These are phyloP conservation scores for Straminergon stramineum DNA, from an alignment of 225 moss, liverwort and hornwort species.

Conservation along the genomic window DNA sequence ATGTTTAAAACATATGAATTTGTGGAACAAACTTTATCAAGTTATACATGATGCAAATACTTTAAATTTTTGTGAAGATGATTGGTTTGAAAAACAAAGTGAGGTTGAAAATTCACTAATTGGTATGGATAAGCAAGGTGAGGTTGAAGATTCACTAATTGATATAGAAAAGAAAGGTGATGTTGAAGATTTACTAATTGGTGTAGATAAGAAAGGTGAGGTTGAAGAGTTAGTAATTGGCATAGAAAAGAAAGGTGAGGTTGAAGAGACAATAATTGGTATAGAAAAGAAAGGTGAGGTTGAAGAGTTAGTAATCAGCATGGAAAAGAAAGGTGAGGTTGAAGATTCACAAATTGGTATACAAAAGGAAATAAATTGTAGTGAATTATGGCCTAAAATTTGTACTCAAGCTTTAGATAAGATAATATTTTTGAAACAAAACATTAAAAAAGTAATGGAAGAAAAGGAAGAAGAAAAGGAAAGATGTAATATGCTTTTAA, in stretches of 20 bases:
- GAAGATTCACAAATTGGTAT: neutral
- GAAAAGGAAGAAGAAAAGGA: neutral
- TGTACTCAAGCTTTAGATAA: neutral
- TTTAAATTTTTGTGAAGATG: neutral
- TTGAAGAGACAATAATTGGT: neutral
- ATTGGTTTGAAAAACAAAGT: neutral
- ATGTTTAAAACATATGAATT: neutral
- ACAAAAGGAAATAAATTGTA: neutral
- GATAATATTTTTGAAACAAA: neutral
- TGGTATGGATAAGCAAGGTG: no score
- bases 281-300: neutral
- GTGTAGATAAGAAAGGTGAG: neutral
- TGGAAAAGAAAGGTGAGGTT: neutral
- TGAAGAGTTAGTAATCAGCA: neutral
- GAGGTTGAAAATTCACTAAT: neutral
- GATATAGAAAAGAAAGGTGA: neutral
- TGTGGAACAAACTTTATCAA: constrained; percentile 19
- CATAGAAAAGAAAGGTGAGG: neutral
- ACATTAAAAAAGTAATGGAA: neutral
- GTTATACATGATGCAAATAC: neutral
- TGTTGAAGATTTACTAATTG: neutral
- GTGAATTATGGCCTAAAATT: neutral
- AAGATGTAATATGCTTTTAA: neutral
- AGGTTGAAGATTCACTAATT: neutral
- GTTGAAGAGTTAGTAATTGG: neutral